Evolutionary conservation across 2,329 filamentous ascomycete species (phyloP).

Genomic region (Exophiala sideris): DNA sequence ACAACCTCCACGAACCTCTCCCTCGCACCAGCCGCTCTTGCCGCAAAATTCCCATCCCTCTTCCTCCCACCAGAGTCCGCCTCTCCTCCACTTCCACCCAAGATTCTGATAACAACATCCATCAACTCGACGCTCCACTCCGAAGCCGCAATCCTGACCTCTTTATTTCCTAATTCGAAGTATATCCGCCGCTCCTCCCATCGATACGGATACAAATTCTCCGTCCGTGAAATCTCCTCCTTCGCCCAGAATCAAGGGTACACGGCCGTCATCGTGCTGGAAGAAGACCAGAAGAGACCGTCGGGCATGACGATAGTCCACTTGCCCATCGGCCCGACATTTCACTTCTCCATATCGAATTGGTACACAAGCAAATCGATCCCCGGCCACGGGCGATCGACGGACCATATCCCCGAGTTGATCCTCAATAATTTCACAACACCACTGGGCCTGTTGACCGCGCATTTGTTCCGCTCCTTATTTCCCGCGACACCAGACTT

Average conservation of each 20-base stretch:
- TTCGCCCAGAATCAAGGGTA: slow-evolving; percentile 81
- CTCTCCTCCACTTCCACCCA: slow-evolving; percentile 59
- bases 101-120: slow-evolving; percentile 87
- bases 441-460: slow-evolving; percentile 81
- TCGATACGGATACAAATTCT: slow-evolving; percentile 84
- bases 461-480: slow-evolving; percentile 74
- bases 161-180: slow-evolving; percentile 72
- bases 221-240: slow-evolving; percentile 80
- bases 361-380: slow-evolving; percentile 87
- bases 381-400: slow-evolving; percentile 85
- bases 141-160: slow-evolving; percentile 73
- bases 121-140: slow-evolving; percentile 84
- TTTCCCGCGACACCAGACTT: slow-evolving; percentile 82
- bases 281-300: slow-evolving; percentile 84
- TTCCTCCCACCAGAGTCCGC: slow-evolving; percentile 40
- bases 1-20: slow-evolving; percentile 58
- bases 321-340: slow-evolving; percentile 79
- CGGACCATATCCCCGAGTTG: slow-evolving; percentile 84
- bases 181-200: slow-evolving; percentile 86
- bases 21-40: slow-evolving; percentile 58
- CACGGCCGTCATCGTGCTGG: slow-evolving; percentile 78
- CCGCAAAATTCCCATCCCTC: slow-evolving; percentile 58
- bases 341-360: slow-evolving; percentile 86
- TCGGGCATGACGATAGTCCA: slow-evolving; percentile 80
- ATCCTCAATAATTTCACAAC: slow-evolving; percentile 94